phyloP scores from a whole-genome alignment of 768 basidiomycete genomes.

The Filobasidium floriforme region DNA sequence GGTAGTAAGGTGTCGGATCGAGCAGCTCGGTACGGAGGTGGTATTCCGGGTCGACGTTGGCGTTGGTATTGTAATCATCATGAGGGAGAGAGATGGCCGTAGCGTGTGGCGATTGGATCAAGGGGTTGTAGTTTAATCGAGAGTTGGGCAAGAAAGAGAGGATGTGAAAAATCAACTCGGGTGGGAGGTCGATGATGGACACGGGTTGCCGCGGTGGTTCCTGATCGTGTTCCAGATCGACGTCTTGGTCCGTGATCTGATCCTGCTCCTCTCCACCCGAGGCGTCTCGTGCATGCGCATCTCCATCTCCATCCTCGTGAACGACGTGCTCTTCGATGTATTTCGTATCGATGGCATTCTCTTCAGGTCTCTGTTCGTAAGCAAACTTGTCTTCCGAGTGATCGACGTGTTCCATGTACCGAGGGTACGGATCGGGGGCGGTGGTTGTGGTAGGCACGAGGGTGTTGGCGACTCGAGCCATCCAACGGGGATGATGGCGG shows the following conservation, averaged over 20 bases:
- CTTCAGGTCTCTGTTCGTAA: constrained; percentile 1
- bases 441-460: not conserved
- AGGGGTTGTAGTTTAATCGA: not conserved
- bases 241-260: not conserved
- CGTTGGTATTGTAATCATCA: constrained; percentile 8
- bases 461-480: not conserved
- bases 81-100: constrained; percentile 7
- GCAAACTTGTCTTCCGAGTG: not conserved
- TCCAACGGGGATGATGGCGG: not conserved
- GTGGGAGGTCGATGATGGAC: constrained; percentile 9
- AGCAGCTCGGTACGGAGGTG: not conserved
- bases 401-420: not conserved
- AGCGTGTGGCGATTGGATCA: not conserved
- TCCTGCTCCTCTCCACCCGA: not conserved
- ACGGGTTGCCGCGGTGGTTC: not conserved
- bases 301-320: not conserved
- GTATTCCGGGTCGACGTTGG: constrained; percentile 1
- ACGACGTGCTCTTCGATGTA: not conserved
- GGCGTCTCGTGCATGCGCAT: not conserved
- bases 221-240: not conserved
- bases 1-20: constrained; percentile 10
- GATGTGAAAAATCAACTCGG: constrained; percentile 8
- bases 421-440: not conserved
- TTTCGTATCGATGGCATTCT: not conserved
- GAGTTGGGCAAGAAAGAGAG: constrained; percentile 9